Evolutionary conservation across 192 early-diverging fungal species (phyloP).

Genomic region (Pilaira anomala): DNA sequence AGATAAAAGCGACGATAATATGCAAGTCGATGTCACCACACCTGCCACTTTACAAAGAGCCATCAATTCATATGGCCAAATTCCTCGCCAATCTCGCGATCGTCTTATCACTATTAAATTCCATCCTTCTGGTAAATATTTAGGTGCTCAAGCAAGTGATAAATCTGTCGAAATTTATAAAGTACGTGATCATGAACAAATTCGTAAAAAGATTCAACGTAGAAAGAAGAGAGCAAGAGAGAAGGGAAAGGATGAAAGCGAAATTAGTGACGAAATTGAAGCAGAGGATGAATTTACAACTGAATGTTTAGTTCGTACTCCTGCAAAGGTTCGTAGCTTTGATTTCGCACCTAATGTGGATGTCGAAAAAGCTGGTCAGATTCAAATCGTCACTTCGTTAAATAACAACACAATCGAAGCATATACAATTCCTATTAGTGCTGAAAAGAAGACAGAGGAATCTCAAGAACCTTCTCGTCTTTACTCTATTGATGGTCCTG

Average conservation of each 20-base stretch:
- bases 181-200: slow-evolving; percentile 70
- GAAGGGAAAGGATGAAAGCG: slow-evolving; percentile 54
- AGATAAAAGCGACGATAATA: not conserved
- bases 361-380: slow-evolving; percentile 44
- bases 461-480: slow-evolving; percentile 64
- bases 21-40: slow-evolving; percentile 11
- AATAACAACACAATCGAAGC: slow-evolving; percentile 84
- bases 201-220: slow-evolving; percentile 80
- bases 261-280: slow-evolving; percentile 50
- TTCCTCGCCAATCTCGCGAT: slow-evolving; percentile 80
- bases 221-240: slow-evolving; percentile 73
- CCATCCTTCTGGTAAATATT: slow-evolving; percentile 72
- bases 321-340: slow-evolving; percentile 79
- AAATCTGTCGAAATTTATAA: slow-evolving; percentile 82
- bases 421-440: slow-evolving; percentile 62
- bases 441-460: slow-evolving; percentile 60
- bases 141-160: slow-evolving; percentile 81
- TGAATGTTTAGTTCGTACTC: slow-evolving; percentile 68
- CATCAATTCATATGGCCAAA: slow-evolving; percentile 68
- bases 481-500: slow-evolving; percentile 74
- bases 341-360: slow-evolving; percentile 60
- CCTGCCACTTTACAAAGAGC: slow-evolving; percentile 54
- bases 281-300: slow-evolving; percentile 76
- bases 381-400: slow-evolving; percentile 63
- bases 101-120: slow-evolving; percentile 76